Percentiles rank a stretch among this genome's conserved stretches.
Conservation (phyloP, 257 asterid species). For the Scutellaria baicalensis region DNA sequence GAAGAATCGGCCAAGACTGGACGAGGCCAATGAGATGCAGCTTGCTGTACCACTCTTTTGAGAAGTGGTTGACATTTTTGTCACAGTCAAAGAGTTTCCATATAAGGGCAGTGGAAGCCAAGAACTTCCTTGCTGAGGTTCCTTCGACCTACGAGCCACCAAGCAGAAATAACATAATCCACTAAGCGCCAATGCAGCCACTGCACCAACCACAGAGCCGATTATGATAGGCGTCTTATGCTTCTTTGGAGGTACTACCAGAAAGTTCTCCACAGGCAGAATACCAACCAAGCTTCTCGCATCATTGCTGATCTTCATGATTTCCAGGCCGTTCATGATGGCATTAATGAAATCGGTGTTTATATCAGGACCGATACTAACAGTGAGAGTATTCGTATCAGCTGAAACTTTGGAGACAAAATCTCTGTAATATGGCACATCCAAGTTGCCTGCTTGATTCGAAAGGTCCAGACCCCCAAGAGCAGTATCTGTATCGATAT, state of each 20-base stretch:
- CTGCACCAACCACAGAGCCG: conserved; percentile 37
- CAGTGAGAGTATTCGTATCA: conserved; percentile 38
- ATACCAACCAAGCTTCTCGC: conserved; percentile 55
- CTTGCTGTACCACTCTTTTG: conserved; percentile 66
- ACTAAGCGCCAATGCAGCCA: conserved; percentile 29
- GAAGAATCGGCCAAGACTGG: conserved; percentile 64
- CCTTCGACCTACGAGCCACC: conserved; percentile 40
- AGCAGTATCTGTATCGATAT: conserved; percentile 48
- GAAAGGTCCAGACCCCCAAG: conserved; percentile 46
- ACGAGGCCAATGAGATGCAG: conserved; percentile 49
- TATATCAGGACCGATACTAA: conserved; percentile 57
- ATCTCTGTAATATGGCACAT: conserved; percentile 50
- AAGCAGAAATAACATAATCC: conserved; percentile 51
- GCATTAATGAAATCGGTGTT: conserved; percentile 41
- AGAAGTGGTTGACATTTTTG: conserved; percentile 54
- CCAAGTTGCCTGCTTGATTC: conserved; percentile 38
- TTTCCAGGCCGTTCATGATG: conserved; percentile 62
- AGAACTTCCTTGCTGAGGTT: conserved; percentile 36
- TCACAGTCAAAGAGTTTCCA: conserved; percentile 57
- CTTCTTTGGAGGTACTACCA: conserved; percentile 34
- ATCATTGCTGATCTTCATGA: conserved; percentile 67
- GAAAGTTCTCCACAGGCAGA: conserved; percentile 40
- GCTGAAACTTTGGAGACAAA: conserved; percentile 32
- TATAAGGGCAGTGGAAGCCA: conserved; percentile 61
- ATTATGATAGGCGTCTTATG: conserved; percentile 23